phyloP scores from a whole-genome alignment of 441 rosid genomes.

The Metrosideros polymorpha region DNA sequence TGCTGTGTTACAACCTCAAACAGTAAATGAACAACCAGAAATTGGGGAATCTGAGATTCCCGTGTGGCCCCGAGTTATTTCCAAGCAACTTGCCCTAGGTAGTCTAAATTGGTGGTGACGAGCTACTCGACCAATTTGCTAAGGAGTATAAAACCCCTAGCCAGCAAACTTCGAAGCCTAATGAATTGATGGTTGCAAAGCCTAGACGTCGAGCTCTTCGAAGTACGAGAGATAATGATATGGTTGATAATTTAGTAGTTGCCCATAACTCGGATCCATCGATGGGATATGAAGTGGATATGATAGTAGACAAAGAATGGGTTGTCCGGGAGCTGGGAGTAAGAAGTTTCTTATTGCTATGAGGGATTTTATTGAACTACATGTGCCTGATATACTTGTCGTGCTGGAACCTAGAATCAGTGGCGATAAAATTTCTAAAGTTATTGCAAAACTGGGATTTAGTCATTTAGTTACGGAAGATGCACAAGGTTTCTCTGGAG shows the following conservation, averaged over 20 bases:
- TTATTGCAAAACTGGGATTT: background rate
- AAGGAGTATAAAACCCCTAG: too few species aligned
- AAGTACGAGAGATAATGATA: fast-evolving
- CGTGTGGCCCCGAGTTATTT: too few species aligned
- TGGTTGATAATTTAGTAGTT: fast-evolving
- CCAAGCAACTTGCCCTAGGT: too few species aligned
- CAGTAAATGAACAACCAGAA: too few species aligned
- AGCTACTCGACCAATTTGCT: too few species aligned
- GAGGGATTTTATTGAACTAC: background rate
- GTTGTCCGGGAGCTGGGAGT: too few species aligned
- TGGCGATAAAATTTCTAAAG: background rate
- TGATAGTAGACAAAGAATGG: too few species aligned
- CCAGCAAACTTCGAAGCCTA: background rate
- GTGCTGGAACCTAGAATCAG: background rate
- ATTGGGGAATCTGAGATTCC: too few species aligned
- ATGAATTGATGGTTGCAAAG: background rate
- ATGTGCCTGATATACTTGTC: background rate
- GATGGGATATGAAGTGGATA: too few species aligned
- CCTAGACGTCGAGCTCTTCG: fast-evolving
- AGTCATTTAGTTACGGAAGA: background rate
- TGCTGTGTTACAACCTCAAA: too few species aligned
- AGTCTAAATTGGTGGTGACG: too few species aligned
- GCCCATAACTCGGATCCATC: too few species aligned
- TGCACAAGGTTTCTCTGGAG: background rate
- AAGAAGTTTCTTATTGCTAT: background rate